Evolutionary conservation across 2,329 filamentous ascomycete genomes (phyloP), one percentile per base, ranked within the genome.

Genomic region (Calonectria crousiana): DNA sequence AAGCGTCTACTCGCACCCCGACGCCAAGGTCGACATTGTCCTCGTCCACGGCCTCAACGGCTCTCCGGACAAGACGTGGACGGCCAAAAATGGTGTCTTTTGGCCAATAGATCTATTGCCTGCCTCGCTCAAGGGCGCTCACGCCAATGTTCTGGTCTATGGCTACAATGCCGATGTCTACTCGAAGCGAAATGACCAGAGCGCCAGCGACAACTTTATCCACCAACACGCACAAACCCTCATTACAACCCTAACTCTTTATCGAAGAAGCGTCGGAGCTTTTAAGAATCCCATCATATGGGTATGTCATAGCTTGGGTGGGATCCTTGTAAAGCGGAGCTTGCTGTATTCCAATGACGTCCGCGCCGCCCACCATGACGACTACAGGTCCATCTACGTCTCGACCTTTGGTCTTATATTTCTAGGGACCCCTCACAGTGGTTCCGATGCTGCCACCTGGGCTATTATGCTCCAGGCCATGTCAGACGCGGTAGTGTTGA

Each of bases 321-420:
- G 94, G 9, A 90, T 95, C 73, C 85, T 95, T 2, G 89, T 93
- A 67, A 95, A 95, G 83, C 88, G 92, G 60, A 92, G 93, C 1
- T 85, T 95, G 62, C 88, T 94, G 65, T 92, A 93, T 81, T 93
- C 92, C 58, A 90, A 90, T 77, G 92, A 92, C 78, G 82, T 94
- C 16, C 88, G 87, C 10, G 88, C 88, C 51, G 88, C 89, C 71
- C 88, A 91, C 77, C 89, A 92, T 47, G 90, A 94, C 74, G 89
- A 93, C 70, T 88, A 92, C 44, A 90, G 93, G 26, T 93, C 92
- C 14, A 90, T 95, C 67, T 95, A 90, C 77, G 89, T 95, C 13
- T 95, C 93, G 1, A 95, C 94, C 0, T 95, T 93, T 80, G 94
- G 92, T 30, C 90, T 95, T 72, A 88, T 95, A 41, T 96, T 96